Percentiles rank a stretch among this genome's conserved stretches.
These are phyloP conservation scores for Teratosphaeria zuluensis DNA, from an alignment of 2,329 filamentous ascomycete species.

Conservation along the genomic window DNA sequence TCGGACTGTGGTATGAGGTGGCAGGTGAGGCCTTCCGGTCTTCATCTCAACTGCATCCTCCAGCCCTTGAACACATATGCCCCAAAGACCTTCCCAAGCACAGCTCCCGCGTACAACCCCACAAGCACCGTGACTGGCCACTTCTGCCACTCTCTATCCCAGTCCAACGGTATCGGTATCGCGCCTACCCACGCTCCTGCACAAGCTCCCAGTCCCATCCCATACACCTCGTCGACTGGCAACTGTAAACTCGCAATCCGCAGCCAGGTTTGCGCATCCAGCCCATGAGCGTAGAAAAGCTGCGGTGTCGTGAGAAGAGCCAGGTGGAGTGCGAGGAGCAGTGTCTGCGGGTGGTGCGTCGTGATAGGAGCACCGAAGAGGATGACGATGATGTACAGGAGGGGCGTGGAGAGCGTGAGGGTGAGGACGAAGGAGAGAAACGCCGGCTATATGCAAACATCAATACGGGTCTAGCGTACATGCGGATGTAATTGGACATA, in stretches of 20 bases:
- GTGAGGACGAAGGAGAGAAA: conserved; percentile 54
- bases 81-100: conserved; percentile 54
- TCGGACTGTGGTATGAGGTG: not conserved
- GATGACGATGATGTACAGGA: conserved; percentile 55
- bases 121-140: conserved; percentile 89
- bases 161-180: conserved; percentile 90
- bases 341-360: conserved; percentile 66
- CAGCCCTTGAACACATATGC: conserved; percentile 41
- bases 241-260: conserved; percentile 57
- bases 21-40: not conserved
- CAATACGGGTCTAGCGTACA: not conserved
- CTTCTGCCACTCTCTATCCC: conserved; percentile 98
- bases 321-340: conserved; percentile 72
- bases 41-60: conserved; percentile 29
- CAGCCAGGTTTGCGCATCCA: conserved; percentile 61
- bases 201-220: conserved; percentile 65
- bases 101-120: conserved; percentile 72
- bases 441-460: conserved; percentile 2
- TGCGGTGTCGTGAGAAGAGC: conserved; percentile 69
- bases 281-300: conserved; percentile 75
- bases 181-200: conserved; percentile 88
- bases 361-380: conserved; percentile 89
- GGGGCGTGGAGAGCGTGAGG: conserved; percentile 45
- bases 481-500: conserved; percentile 21
- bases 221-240: conserved; percentile 77